These are phyloP conservation scores for Rubia yunnanensis DNA, from an alignment of 257 asterid genomes.

Conservation along the genomic window DNA sequence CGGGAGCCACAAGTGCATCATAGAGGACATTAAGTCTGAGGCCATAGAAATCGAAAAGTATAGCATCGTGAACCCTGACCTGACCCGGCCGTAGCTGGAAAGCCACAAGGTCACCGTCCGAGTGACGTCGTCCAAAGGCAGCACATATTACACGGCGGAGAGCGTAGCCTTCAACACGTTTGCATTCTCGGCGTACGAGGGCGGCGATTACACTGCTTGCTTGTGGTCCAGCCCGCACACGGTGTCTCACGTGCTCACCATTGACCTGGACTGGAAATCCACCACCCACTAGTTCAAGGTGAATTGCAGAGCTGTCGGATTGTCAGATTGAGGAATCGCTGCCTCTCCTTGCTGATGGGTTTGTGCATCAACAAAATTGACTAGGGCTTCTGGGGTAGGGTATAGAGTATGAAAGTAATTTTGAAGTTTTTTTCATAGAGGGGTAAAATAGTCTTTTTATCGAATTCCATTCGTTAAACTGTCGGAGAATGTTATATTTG, in stretches of 20 bases:
- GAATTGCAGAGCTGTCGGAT: too few species aligned
- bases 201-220: constrained; percentile 6
- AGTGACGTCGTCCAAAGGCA: background rate
- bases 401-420: too few species aligned
- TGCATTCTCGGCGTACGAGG: background rate
- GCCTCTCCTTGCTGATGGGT: too few species aligned
- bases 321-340: too few species aligned
- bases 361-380: too few species aligned
- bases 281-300: too few species aligned
- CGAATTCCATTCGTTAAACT: too few species aligned
- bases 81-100: constrained; percentile 11
- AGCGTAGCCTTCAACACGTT: background rate
- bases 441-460: too few species aligned
- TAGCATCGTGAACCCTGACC: constrained; percentile 19
- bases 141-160: background rate
- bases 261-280: constrained; percentile 3
- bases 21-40: constrained; percentile 17
- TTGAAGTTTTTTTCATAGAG: too few species aligned
- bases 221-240: background rate
- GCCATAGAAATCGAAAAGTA: constrained; percentile 25
- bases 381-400: too few species aligned
- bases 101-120: constrained; percentile 18
- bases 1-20: constrained; percentile 23
- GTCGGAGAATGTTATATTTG: too few species aligned
- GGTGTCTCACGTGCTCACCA: background rate